Evolutionary conservation across 140 eudicot species (phyloP), one percentile per base, ranked within the genome.

Genomic region (Artemisia princeps): DNA sequence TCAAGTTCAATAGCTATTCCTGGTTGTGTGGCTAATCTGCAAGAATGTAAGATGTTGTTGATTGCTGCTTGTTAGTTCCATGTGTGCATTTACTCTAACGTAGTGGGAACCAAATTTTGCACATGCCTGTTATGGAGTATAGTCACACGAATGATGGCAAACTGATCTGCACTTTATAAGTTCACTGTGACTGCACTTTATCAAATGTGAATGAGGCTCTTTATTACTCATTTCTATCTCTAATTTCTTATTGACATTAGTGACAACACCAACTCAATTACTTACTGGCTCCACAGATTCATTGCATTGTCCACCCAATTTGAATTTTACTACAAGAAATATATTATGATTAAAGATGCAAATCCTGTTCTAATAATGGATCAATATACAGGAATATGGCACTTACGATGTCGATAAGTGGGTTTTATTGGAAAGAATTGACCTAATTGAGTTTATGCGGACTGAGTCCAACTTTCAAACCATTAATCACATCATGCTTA

Each of bases 241-340:
- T 22, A 44, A 23, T 72, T 72, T 28, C 40, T 24, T 55, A 72
- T 42, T 26, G 59, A 24, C 59, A 72, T 51, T 37, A 72, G 20
- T 42, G 65, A 37, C 52, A 23, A 23, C 77, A 72, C 65, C 12
- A 72, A 72, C 60, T 8, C 23, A n/a, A 10, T 45, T 24, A 54
- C 50, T 4, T 64, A n/a, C 63, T 71, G 37, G 0, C 42, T 33
- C 8, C 69, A 6, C 37, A 28, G 3, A 12, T 60, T 30, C 28
- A 60, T 71, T 65, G 55, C 62, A 61, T 51, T 52, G 48, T 71
- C 69, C 33, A 17, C 58, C 61, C 69, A 61, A 71, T 8, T 61
- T 30, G 69, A 63, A 50, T 62, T 49, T 13, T 13, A 50, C 45
- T 16, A 28, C 22, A n/a, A 13, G 45, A 33, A 17, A 30, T 12